These are phyloP conservation scores for Termitomyces sp. DNA, from an alignment of 768 basidiomycete genomes.

Conservation along the genomic window DNA sequence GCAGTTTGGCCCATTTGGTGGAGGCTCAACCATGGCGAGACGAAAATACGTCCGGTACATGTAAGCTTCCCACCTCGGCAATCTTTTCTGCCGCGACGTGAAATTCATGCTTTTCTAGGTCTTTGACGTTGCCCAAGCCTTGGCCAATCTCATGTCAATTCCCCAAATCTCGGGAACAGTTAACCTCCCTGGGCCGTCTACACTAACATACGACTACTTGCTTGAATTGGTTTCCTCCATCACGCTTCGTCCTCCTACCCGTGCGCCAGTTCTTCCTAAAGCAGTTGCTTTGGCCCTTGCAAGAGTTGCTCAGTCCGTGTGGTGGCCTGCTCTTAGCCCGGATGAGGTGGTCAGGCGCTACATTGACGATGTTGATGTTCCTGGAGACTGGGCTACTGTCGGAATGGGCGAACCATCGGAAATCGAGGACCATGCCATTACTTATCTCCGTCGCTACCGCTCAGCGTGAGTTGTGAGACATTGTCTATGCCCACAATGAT, in stretches of 20 bases:
- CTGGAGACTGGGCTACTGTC: constrained; percentile 79
- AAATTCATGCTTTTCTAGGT: constrained; percentile 45
- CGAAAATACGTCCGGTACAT: constrained; percentile 88
- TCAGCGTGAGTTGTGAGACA: constrained; percentile 59
- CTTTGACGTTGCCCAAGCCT: constrained; percentile 88
- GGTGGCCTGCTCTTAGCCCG: constrained; percentile 91
- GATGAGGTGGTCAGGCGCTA: constrained; percentile 89
- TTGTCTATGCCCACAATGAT: constrained; percentile 3
- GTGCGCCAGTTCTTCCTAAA: constrained; percentile 75
- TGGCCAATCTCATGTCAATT: constrained; percentile 67
- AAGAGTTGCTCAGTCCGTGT: constrained; percentile 55
- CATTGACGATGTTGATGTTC: constrained; percentile 71
- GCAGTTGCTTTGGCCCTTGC: constrained; percentile 59
- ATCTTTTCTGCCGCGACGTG: constrained; percentile 12
- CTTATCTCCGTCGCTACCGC: constrained; percentile 85
- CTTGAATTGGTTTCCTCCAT: constrained; percentile 73
- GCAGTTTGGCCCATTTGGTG: constrained; percentile 89
- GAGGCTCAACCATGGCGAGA: constrained; percentile 87
- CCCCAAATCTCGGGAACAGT: constrained; percentile 63
- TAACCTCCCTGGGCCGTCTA: constrained; percentile 84
- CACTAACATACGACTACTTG: constrained; percentile 77
- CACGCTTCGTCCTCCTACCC: constrained; percentile 69
- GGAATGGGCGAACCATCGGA: constrained; percentile 72
- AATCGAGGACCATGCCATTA: constrained; percentile 83
- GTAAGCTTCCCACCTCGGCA: constrained; percentile 38